Percentiles rank a stretch among this genome's conserved stretches.
phyloP scores from a whole-genome alignment of 1,284 basidiomycete species.

The Sphagnurus paluster region DNA sequence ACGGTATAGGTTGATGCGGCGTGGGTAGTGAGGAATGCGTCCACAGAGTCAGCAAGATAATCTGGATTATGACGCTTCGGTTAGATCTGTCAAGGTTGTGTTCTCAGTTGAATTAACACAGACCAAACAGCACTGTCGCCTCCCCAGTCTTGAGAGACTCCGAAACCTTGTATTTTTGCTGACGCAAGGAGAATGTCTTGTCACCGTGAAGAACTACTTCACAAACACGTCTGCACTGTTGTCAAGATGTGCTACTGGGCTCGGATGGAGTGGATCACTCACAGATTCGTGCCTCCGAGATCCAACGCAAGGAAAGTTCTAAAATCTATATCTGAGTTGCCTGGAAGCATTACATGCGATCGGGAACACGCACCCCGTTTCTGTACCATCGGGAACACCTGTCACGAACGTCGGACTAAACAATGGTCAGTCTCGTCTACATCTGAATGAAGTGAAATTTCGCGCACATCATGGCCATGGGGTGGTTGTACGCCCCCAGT shows the following conservation, averaged over 20 bases:
- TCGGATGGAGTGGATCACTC: conserved; percentile 31
- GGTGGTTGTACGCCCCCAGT: conserved; percentile 66
- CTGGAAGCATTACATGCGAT: conserved; percentile 7
- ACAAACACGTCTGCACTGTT: conserved; percentile 77
- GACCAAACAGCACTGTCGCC: conserved; percentile 81
- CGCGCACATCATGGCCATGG: conserved; percentile 88
- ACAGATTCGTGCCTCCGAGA: conserved; percentile 95
- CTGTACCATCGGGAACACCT: conserved; percentile 86
- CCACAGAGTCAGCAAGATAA: conserved; percentile 96
- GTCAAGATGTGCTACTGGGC: background rate
- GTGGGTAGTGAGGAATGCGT: conserved; percentile 80
- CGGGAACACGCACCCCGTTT: conserved; percentile 73
- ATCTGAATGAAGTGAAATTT: background rate
- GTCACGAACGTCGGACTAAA: conserved; percentile 86
- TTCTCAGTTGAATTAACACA: conserved; percentile 29
- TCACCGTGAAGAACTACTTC: conserved; percentile 90
- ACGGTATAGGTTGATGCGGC: conserved; percentile 38
- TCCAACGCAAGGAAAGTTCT: conserved; percentile 94
- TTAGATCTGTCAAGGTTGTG: conserved; percentile 5
- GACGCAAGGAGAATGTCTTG: conserved; percentile 84
- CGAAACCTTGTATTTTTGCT: conserved; percentile 94
- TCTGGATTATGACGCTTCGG: conserved; percentile 46
- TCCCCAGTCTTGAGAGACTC: conserved; percentile 89
- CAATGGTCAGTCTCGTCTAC: conserved; percentile 14
- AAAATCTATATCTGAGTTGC: conserved; percentile 7